phyloP scores from a whole-genome alignment of 495 filamentous ascomycete genomes.

The Aspergillus haitiensis region DNA sequence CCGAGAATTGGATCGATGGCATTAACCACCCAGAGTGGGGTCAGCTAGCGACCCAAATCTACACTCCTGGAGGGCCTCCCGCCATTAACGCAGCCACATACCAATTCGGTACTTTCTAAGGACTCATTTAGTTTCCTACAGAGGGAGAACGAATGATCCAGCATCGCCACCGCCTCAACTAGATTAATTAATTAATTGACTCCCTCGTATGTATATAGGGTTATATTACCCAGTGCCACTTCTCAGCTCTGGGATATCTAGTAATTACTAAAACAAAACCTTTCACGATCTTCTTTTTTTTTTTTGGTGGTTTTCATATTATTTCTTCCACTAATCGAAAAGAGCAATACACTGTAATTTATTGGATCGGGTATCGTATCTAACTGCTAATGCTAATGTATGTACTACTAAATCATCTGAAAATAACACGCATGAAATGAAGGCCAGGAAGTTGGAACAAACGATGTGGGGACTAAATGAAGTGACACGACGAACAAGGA shows the following conservation, averaged over 20 bases:
- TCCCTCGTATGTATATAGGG: not conserved
- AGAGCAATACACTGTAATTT: not conserved
- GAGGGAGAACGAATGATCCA: not conserved
- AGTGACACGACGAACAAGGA: too few species aligned
- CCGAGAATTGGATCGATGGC: constrained; percentile 70
- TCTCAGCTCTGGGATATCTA: not conserved
- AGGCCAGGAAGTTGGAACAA: not conserved
- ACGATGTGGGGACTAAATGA: too few species aligned
- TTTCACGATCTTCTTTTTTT: too few species aligned
- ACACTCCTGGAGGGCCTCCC: constrained; percentile 59
- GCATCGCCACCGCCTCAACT: not conserved
- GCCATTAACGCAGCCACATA: constrained; percentile 67
- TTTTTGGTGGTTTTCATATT: too few species aligned
- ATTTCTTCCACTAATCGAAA: not conserved
- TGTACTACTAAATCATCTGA: not conserved
- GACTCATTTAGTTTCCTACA: not conserved
- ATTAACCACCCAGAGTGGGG: constrained; percentile 82
- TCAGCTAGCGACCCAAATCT: constrained; percentile 58
- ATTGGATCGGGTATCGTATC: constrained; percentile 9
- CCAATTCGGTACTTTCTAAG: constrained; percentile 48
- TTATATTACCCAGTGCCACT: not conserved
- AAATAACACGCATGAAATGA: not conserved
- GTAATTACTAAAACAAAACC: too few species aligned
- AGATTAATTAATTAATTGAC: constrained; percentile 4
- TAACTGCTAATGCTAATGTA: not conserved